Conservation (phyloP, 2,329 filamentous ascomycete species). For the Fusarium sp. region DNA sequence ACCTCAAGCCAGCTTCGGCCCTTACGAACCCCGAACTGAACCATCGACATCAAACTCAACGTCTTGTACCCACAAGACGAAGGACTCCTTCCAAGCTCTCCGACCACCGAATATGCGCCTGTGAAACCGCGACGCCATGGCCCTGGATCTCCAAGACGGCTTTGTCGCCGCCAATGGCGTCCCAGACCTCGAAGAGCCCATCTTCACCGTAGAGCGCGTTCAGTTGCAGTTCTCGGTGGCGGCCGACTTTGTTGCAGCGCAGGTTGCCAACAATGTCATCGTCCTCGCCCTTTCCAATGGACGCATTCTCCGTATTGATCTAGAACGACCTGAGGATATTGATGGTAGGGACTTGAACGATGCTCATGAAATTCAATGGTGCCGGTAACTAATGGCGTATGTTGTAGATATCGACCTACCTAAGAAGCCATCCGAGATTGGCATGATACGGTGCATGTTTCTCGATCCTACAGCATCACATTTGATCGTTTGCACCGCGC, state of each 20-base stretch:
- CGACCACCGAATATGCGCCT: slow-evolving; percentile 37
- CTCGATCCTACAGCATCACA: slow-evolving; percentile 97
- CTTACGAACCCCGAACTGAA: neutral
- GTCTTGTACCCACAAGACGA: neutral
- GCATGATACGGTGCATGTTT: slow-evolving; percentile 95
- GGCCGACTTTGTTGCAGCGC: slow-evolving; percentile 94
- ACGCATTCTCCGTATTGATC: slow-evolving; percentile 91
- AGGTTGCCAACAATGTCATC: slow-evolving; percentile 97
- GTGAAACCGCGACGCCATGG: slow-evolving; percentile 46
- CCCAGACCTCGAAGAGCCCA: slow-evolving; percentile 74
- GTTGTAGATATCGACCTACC: slow-evolving; percentile 90
- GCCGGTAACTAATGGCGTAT: slow-evolving; percentile 17
- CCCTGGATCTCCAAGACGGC: slow-evolving; percentile 64
- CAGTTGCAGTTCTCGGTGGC: slow-evolving; percentile 94
- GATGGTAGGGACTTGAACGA: slow-evolving; percentile 69
- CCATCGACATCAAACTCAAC: neutral
- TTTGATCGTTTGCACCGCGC: slow-evolving; percentile 87
- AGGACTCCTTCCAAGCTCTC: neutral
- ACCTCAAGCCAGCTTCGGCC: slow-evolving; percentile 1
- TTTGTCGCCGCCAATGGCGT: slow-evolving; percentile 74
- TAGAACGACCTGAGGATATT: slow-evolving; percentile 94
- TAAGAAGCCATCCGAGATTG: slow-evolving; percentile 89
- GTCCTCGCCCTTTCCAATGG: slow-evolving; percentile 92
- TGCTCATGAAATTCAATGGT: neutral
- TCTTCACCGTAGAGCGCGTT: slow-evolving; percentile 94